Conservation (phyloP, 208 protist genomes). For the Sergeia podlipaevii region DNA sequence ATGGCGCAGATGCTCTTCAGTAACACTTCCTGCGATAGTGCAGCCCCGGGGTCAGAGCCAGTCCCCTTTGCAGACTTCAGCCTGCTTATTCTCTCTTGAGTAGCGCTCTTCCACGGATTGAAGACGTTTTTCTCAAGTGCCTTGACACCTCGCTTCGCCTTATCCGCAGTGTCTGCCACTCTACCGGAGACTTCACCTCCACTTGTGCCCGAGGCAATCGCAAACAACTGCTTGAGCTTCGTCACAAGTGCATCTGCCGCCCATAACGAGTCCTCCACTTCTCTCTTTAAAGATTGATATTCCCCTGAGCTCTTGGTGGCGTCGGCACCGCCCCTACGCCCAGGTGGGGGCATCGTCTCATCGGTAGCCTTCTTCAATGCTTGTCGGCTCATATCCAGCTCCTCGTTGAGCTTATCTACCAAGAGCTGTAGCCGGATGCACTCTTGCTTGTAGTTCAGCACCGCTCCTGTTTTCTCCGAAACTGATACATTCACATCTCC, state of each 20-base stretch:
- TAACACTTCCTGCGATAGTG: no score
- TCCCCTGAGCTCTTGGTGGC: background rate
- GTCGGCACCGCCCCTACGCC: background rate
- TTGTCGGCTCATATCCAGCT: constrained; percentile 11
- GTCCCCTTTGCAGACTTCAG: no score
- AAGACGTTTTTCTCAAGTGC: no score
- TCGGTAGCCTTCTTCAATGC: constrained; percentile 10
- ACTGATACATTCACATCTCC: constrained; percentile 25
- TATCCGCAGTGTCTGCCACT: no score
- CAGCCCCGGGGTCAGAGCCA: no score
- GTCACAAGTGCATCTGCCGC: background rate
- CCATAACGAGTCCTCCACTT: background rate
- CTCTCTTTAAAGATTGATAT: background rate
- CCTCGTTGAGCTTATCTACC: constrained; percentile 15
- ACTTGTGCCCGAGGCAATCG: no score
- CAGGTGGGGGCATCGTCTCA: constrained; percentile 2
- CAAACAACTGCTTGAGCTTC: background rate
- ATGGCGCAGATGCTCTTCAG: no score
- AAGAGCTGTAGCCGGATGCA: constrained; percentile 23
- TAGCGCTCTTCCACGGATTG: no score
- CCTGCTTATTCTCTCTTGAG: no score
- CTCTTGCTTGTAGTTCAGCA: constrained; percentile 35
- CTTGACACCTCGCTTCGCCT: no score
- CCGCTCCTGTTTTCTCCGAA: constrained; percentile 16
- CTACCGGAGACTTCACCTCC: no score